Evolutionary conservation across 208 protist genomes (phyloP), one percentile per base, ranked within the genome.

Genomic region (Strigomonas culicis): DNA sequence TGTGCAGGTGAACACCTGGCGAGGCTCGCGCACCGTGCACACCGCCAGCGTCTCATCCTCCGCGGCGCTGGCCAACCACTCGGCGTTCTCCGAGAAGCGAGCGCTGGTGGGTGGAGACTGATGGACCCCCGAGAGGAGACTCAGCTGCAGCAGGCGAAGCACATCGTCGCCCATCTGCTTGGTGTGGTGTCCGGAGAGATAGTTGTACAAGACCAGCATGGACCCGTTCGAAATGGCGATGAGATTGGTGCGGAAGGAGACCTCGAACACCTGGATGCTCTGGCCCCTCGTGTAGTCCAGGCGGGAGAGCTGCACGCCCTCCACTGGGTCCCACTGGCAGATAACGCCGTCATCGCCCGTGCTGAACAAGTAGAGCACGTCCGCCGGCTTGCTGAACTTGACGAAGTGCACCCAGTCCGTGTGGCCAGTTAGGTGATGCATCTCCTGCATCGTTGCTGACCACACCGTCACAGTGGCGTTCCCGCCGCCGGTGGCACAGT

Each of bases 331-430:
- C 82, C 86, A 95, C 56, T 82, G 79, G 34, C 77, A 79, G 49
- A 93, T 84, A 0, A 81, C 65, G n/a, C 84, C 86, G 63, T 95
- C 90, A 53, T 92, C 87, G 55, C 86, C 86, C 4, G 81, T 74
- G 67, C 86, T 95, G 59, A 92, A 92, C 6, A 95, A 70, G 43
- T 84, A 75, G 51, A 91, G 57, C 27, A 60, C 61, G 1, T 68
- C 50, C 25, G 57, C 64, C 15, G 46, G 34, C 27, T 63, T 59
- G 8, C 82, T 72, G 64, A 95, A 92, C 62, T 82, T 80, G 0
- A 95, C 84, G 71, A 86, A 92, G 19, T 81, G 79, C 1, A 95
- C 80, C 83, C 85, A 93, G 63, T 95, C 86, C 10, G 79, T 89
- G 77, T 95, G 86, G 21, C 84, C 86, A 0, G 63, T 34, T 25